Conservation (phyloP, 2,329 filamentous ascomycete genomes). For the Fusarium ramigenum region DNA sequence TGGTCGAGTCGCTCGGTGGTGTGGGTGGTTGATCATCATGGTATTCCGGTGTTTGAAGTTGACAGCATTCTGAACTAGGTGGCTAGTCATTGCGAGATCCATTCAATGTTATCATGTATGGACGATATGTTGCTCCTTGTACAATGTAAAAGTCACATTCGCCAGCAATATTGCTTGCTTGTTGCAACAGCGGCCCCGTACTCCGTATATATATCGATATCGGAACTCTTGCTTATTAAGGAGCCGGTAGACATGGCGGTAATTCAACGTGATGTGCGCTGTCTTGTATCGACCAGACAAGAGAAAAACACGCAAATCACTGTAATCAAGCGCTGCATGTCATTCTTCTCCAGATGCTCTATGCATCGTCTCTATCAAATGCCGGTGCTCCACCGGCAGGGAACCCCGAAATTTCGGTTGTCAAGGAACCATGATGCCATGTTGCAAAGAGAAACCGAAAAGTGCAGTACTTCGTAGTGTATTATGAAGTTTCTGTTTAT, state of each 20-base stretch:
- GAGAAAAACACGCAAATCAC: slow-evolving; percentile 6
- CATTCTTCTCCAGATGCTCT: slow-evolving; percentile 3
- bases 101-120: not conserved
- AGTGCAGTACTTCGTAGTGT: not conserved
- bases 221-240: not conserved
- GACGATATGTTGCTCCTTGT: not conserved
- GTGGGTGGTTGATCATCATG: slow-evolving; percentile 30
- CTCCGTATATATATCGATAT: not conserved
- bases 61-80: slow-evolving; percentile 3
- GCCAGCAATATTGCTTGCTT: not conserved
- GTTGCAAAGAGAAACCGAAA: not conserved
- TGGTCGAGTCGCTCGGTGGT: slow-evolving; percentile 34
- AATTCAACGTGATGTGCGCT: slow-evolving; percentile 11
- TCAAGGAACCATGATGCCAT: not conserved
- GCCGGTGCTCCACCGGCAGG: slow-evolving; percentile 14
- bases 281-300: slow-evolving; percentile 8
- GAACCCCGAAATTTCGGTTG: not conserved
- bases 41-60: slow-evolving; percentile 17
- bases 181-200: slow-evolving; percentile 3
- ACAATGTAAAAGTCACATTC: not conserved
- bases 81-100: slow-evolving; percentile 1
- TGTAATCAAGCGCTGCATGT: slow-evolving; percentile 12
- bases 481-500: not conserved
- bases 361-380: slow-evolving; percentile 5
- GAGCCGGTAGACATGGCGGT: slow-evolving; percentile 1